Base-by-base conservation (phyloP, 2,329 filamentous ascomycete species). In the Clarireedia paspali region DNA sequence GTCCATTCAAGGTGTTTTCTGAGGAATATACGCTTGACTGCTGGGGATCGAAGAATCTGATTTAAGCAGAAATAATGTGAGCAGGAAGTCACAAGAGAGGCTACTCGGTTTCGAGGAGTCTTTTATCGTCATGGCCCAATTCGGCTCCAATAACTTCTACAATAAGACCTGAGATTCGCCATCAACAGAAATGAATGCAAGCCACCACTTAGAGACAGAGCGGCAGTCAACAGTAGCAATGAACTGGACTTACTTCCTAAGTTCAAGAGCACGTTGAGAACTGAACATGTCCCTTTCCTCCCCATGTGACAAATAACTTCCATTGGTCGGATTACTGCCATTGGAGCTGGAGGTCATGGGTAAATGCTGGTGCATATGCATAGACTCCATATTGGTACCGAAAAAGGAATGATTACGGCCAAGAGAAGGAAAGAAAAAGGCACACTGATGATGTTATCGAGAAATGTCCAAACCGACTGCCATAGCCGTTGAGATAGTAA, bases 1-100 rank as follows among this genome's bases (percentile, higher is more conserved):
- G 62, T 9, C 56, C 58, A 52, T 67, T 68, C 42, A 67, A 63
- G 39, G 50, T 53, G 27, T 50, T 44, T 5, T 61, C 57, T 20
- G 30, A 30, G 2, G 47, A 39, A 50, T 53, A 24, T 34, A 53
- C 57, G 20, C 39, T 15, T 9, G 47, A 47, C 20, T 59, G 44
- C 15, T 55, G 46, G 3, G 65, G 65, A n/a, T 63, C 59, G 57
- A 64, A 67, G 50, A 67, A 67, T 52, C 65, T 67, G 42, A 24
- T 4, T 6, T 15, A 50, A 7, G 14, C 15, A 20, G 24, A 14
- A 44, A 34, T 6, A 5, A 5, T 3, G 38, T 55, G 23, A 55
- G 45, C 26, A 27, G 30, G 30, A 24, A 12, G 9, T 14, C 44
- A 27, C 20, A 20, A 14, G 17, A 15, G 39, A 24, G 34, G 12